These are phyloP conservation scores for Vanrija sp. DNA, from an alignment of 1,284 basidiomycete genomes.

Conservation along the genomic window DNA sequence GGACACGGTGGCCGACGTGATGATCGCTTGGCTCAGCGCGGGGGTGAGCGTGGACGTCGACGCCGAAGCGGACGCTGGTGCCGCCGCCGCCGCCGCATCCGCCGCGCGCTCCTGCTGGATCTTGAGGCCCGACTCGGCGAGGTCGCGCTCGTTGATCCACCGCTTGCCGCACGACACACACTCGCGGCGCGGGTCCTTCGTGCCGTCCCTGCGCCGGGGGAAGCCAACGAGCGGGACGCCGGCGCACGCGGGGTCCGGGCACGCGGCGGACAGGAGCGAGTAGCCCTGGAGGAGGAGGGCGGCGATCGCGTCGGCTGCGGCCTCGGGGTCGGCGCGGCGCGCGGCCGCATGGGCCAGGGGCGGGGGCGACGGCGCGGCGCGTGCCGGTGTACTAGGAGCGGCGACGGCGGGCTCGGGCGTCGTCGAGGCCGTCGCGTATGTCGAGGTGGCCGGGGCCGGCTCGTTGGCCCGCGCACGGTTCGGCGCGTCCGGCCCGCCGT, in stretches of 20 bases:
- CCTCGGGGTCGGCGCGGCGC: slow-evolving; percentile 19
- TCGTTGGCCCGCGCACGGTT: background rate
- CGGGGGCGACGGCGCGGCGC: background rate
- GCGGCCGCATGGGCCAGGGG: slow-evolving; percentile 4
- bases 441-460: background rate
- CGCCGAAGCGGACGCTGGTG: background rate
- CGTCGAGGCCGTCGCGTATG: background rate
- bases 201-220: slow-evolving; percentile 32
- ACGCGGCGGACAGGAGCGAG: slow-evolving; percentile 39
- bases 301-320: slow-evolving; percentile 38
- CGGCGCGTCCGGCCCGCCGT: slow-evolving; percentile 39
- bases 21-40: background rate
- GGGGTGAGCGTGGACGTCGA: background rate
- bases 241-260: slow-evolving; percentile 35
- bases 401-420: background rate
- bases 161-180: slow-evolving; percentile 38
- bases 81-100: no score
- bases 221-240: slow-evolving; percentile 47
- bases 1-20: background rate
- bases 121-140: slow-evolving; percentile 2
- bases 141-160: slow-evolving; percentile 34
- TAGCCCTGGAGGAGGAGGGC: slow-evolving; percentile 43
- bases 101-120: background rate
- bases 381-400: background rate
- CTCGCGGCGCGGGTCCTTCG: slow-evolving; percentile 31